A percentile compares a stretch with the other conserved stretches of the same genome.
phyloP scores from a whole-genome alignment of 2,329 filamentous ascomycete species.

The Xylaria digitata region DNA sequence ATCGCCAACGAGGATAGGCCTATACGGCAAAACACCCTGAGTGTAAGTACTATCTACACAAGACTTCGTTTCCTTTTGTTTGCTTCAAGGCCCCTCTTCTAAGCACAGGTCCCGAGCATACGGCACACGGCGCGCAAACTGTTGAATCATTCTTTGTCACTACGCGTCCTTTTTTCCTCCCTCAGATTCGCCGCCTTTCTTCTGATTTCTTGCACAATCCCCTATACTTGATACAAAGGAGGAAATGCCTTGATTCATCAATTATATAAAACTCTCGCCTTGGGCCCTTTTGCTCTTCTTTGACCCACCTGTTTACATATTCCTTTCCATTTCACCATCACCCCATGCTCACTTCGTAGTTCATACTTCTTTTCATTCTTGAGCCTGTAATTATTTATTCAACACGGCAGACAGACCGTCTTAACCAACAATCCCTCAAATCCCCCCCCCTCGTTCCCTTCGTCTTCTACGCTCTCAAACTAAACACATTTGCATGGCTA shows the following conservation, averaged over 20 bases:
- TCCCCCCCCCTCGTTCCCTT: not conserved
- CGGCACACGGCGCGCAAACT: not conserved
- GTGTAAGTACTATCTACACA: constrained; percentile 24
- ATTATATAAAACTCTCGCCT: not conserved
- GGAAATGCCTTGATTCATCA: constrained; percentile 13
- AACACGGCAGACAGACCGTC: not conserved
- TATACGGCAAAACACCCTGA: constrained; percentile 1
- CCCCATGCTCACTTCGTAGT: constrained; percentile 4
- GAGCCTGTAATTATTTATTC: not conserved
- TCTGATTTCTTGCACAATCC: constrained; percentile 42
- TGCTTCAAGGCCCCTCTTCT: constrained; percentile 22
- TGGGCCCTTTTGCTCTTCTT: constrained; percentile 3
- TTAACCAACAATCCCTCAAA: not conserved
- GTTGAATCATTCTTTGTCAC: constrained; percentile 24
- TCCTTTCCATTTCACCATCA: constrained; percentile 10
- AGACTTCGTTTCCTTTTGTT: constrained; percentile 27
- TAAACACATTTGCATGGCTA: constrained; percentile 10
- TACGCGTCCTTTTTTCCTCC: constrained; percentile 3
- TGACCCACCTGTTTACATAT: constrained; percentile 5
- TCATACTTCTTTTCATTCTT: constrained; percentile 5
- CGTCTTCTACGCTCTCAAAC: not conserved
- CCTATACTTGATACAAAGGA: constrained; percentile 33
- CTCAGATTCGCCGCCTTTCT: constrained; percentile 25
- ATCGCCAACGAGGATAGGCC: not conserved
- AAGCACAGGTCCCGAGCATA: constrained; percentile 8